phyloP scores from a whole-genome alignment of 495 filamentous ascomycete genomes.

The Penicillium herquei region DNA sequence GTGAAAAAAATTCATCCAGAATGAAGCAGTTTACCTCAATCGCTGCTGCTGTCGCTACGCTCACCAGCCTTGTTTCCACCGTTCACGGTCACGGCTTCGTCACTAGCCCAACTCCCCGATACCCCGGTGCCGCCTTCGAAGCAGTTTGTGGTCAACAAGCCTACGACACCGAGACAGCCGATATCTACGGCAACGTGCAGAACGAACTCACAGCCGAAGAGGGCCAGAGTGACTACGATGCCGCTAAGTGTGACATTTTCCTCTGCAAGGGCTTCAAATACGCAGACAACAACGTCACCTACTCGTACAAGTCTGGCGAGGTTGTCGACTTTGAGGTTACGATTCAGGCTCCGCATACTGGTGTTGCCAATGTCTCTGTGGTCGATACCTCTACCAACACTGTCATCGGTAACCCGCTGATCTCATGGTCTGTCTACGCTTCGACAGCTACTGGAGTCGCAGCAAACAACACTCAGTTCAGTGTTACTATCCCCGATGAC shows the following conservation, averaged over 20 bases:
- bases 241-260: slow-evolving; percentile 60
- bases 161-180: slow-evolving; percentile 55
- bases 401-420: slow-evolving; percentile 56
- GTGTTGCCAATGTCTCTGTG: slow-evolving; percentile 67
- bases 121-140: slow-evolving; percentile 57
- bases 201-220: slow-evolving; percentile 58
- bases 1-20: slow-evolving; percentile 6
- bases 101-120: slow-evolving; percentile 54
- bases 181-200: slow-evolving; percentile 69
- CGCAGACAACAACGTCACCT: slow-evolving; percentile 65
- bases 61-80: slow-evolving; percentile 51
- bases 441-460: slow-evolving; percentile 48
- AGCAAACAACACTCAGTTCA: slow-evolving; percentile 60
- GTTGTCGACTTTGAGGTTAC: slow-evolving; percentile 57
- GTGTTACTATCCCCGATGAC: slow-evolving; percentile 59
- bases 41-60: slow-evolving; percentile 15
- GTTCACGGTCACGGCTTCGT: slow-evolving; percentile 64
- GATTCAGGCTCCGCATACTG: slow-evolving; percentile 63
- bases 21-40: slow-evolving; percentile 37
- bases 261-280: slow-evolving; percentile 74
- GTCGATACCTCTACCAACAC: slow-evolving; percentile 61
- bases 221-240: slow-evolving; percentile 56
- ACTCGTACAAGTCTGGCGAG: slow-evolving; percentile 59
- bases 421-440: slow-evolving; percentile 56
- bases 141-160: slow-evolving; percentile 63